Conservation (phyloP, 768 basidiomycete genomes). For the Symmetrospora coprosmae region DNA sequence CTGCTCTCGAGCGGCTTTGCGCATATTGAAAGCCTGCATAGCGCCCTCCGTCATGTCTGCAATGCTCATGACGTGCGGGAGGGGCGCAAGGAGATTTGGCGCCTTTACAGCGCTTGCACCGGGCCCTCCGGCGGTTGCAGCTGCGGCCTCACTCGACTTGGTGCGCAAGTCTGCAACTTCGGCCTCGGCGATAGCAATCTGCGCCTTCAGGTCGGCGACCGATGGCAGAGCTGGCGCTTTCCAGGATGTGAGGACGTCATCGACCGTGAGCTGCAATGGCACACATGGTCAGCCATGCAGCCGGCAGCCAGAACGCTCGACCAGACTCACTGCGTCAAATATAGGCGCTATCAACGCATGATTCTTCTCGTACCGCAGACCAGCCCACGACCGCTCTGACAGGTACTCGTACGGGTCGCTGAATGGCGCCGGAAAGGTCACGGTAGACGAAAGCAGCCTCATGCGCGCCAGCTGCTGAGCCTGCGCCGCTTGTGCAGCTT, state of each 20-base stretch:
- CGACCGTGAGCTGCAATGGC: background rate
- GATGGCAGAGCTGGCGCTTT: background rate
- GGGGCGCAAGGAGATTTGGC: background rate
- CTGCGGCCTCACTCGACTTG: no score
- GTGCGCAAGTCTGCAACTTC: background rate
- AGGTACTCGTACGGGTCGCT: slow-evolving; percentile 14
- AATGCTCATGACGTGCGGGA: background rate
- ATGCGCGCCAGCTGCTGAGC: background rate
- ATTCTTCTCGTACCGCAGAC: slow-evolving; percentile 9
- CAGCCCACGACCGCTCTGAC: slow-evolving; percentile 4
- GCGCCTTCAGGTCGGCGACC: slow-evolving; percentile 3
- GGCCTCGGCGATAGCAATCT: background rate
- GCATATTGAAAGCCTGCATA: slow-evolving; percentile 13
- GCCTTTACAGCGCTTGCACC: no score
- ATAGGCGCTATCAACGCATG: background rate
- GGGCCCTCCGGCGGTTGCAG: no score
- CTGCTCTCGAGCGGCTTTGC: background rate
- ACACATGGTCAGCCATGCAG: background rate
- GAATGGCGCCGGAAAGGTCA: slow-evolving; percentile 9
- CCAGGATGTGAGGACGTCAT: slow-evolving; percentile 8
- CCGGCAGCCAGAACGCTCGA: background rate
- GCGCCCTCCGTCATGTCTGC: slow-evolving; percentile 12
- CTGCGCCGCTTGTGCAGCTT: background rate
- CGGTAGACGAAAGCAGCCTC: background rate
- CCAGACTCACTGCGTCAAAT: background rate